Base-by-base conservation (phyloP, 73 alveolate genomes). In the Paramecium biaurelia region DNA sequence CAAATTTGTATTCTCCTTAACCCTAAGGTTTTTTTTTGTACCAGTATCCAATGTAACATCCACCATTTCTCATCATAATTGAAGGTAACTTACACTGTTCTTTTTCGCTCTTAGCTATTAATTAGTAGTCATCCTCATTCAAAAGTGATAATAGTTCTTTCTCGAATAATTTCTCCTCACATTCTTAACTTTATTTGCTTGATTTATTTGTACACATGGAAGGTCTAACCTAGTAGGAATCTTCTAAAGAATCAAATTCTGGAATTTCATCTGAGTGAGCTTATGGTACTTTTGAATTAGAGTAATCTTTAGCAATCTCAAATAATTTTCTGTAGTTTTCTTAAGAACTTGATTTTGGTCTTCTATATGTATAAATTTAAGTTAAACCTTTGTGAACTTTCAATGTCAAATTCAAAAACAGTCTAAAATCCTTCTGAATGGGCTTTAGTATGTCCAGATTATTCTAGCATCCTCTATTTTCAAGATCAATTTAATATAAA, bases 1-100 rank as follows among this genome's bases (percentile, higher is more conserved):
- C 47, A 20, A 79, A 79, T 42, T 42, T 79, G 24, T 43, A 79
- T 12, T 30, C 76, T 43, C 90, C 90, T 21, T 11, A 23, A 43
- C 90, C 90, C 23, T 79, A 15, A 45, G 90, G 90, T 79, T 79
- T 79, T 63, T 45, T 45, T 24, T 79, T 79, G 34, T 23, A 79
- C 90, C 90, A 79, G 43, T 79, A 21, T 42, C 90, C 90, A 20
- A 28, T 47, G 34, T 79, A 79, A 15, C 45, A 34, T 15, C 86
- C 90, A 11, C 90, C 90, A 79, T 79, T 79, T 24, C 21, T 41
- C 74, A 79, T 43, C 56, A 37, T 79, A 24, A 79, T 42, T 20
- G 70, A 26, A 15, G 47, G 43, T 14, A 47, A 45, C 43, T 41
- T 23, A 7, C 63, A 34, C 28, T 37, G 9, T 26, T 74, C 87